Percentiles rank a stretch among this genome's conserved stretches.
phyloP scores from a whole-genome alignment of 2,329 filamentous ascomycete genomes.

The Thelonectria olida region DNA sequence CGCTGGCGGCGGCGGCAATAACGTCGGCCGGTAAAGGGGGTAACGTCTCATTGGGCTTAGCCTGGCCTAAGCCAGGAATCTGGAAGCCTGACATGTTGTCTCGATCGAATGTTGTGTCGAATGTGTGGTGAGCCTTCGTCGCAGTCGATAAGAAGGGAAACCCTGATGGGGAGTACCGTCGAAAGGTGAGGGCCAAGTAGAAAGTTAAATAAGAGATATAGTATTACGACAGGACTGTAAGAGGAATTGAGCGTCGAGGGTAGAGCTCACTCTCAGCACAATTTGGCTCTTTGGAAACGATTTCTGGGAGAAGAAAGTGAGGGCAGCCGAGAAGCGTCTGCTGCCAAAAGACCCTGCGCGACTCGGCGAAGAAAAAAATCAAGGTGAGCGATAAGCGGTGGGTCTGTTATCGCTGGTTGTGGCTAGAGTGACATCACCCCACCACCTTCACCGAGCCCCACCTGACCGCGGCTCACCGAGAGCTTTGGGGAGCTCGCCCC shows the following conservation, averaged over 20 bases:
- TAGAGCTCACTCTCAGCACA: background rate
- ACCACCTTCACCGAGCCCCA: conserved; percentile 23
- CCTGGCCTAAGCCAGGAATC: conserved; percentile 54
- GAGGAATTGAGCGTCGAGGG: too few species aligned
- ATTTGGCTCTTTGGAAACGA: background rate
- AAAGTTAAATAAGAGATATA: too few species aligned
- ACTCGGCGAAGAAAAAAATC: conserved; percentile 38
- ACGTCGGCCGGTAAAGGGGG: conserved; percentile 49
- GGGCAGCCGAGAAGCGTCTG: too few species aligned
- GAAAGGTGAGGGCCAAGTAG: too few species aligned
- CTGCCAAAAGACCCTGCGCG: conserved; percentile 25
- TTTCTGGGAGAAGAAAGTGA: conserved; percentile 4
- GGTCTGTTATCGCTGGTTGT: conserved; percentile 9
- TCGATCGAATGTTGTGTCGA: background rate
- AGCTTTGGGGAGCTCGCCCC: conserved; percentile 24
- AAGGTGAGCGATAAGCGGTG: conserved; percentile 43
- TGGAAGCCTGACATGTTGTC: conserved; percentile 52
- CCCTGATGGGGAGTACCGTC: too few species aligned
- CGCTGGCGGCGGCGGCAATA: conserved; percentile 41
- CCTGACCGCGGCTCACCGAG: conserved; percentile 30
- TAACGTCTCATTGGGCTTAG: conserved; percentile 53
- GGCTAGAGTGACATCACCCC: conserved; percentile 29
- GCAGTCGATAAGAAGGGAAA: background rate
- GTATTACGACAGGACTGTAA: too few species aligned
- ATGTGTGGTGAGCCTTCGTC: background rate